Percentiles rank a stretch among this genome's conserved stretches.
Evolutionary conservation across 441 rosid species (phyloP).

Genomic region (Euphorbia celastroides): DNA sequence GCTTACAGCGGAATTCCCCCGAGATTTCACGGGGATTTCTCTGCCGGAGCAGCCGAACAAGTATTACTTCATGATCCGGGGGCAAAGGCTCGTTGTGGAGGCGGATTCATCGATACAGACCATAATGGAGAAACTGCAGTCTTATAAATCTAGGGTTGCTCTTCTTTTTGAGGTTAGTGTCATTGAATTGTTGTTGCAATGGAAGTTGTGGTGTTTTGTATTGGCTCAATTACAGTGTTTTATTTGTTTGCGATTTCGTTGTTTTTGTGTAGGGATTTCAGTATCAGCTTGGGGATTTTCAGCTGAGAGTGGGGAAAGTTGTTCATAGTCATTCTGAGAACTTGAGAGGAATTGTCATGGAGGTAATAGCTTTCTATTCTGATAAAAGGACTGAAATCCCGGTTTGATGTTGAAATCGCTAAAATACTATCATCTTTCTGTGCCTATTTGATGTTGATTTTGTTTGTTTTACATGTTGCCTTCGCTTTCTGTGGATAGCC

Average conservation of each 20-base stretch:
- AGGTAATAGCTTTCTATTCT: slow-evolving; percentile 38
- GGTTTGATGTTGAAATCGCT: too few species aligned
- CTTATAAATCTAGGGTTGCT: slow-evolving; percentile 68
- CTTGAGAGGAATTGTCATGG: slow-evolving; percentile 88
- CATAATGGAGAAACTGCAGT: slow-evolving; percentile 94
- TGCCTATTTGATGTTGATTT: slow-evolving; percentile 5
- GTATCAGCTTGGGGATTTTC: slow-evolving; percentile 81
- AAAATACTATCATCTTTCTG: neutral
- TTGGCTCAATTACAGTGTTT: neutral
- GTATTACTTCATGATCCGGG: slow-evolving; percentile 66
- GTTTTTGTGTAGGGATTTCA: slow-evolving; percentile 56
- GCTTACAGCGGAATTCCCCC: slow-evolving; percentile 50
- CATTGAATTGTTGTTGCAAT: neutral
- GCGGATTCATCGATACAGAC: slow-evolving; percentile 76
- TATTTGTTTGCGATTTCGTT: neutral
- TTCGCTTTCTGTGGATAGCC: neutral
- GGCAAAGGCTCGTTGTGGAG: slow-evolving; percentile 66
- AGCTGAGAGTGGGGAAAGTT: slow-evolving; percentile 81
- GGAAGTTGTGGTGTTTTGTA: neutral
- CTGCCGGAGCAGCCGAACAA: slow-evolving; percentile 74
- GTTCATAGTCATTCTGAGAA: slow-evolving; percentile 70
- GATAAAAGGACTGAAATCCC: too few species aligned
- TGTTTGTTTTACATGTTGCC: neutral
- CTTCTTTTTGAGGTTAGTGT: slow-evolving; percentile 60
- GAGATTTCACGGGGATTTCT: slow-evolving; percentile 76